Evolutionary conservation across 306 rosid genomes (phyloP), one percentile per base, ranked within the genome.

Genomic region (Vicia sativa): DNA sequence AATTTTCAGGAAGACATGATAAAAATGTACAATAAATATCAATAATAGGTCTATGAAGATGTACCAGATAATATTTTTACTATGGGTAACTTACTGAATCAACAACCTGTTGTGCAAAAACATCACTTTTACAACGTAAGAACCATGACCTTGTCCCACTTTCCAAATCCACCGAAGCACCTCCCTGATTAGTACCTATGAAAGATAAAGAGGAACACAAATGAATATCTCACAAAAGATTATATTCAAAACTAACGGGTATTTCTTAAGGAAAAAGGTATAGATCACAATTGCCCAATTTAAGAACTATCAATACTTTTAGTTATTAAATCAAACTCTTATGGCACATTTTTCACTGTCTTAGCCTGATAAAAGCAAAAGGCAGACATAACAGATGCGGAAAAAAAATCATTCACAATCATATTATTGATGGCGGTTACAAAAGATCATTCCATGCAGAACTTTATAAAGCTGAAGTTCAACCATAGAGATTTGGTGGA

Each of bases 91-190:
- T 86, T 86, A 89, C 96, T 37, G 96, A 89, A 14, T 80, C 84
- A 74, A 92, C 70, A 75, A 86, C 37, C 71, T 92, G 98, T 70
- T 78, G 91, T 18, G 98, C 91, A 49, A 92, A 87, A 77, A 92
- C 86, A 80, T 92, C 98, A 75, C 98, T 92, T 86, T 80, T 83
- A 70, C 93, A 69, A 37, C 45, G 87, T 61, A 88, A 86, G 70
- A 89, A 76, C 96, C 96, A 89, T 65, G 92, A 83, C 18, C 71
- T 23, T 68, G 0, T 72, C 60, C 93, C 80, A 11, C 87, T 87
- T 87, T 75, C 91, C 77, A 90, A 34, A 78, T 92, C 93, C 55
- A 92, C 89, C 11, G 67, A 80, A 65, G 93, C 95, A 70, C 91
- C 87, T 42, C 98, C 98, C 61, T 38, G 18, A 82, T 81, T 81